Conservation (phyloP, 2,329 filamentous ascomycete species). For the Hirsutella rhossiliensis region DNA sequence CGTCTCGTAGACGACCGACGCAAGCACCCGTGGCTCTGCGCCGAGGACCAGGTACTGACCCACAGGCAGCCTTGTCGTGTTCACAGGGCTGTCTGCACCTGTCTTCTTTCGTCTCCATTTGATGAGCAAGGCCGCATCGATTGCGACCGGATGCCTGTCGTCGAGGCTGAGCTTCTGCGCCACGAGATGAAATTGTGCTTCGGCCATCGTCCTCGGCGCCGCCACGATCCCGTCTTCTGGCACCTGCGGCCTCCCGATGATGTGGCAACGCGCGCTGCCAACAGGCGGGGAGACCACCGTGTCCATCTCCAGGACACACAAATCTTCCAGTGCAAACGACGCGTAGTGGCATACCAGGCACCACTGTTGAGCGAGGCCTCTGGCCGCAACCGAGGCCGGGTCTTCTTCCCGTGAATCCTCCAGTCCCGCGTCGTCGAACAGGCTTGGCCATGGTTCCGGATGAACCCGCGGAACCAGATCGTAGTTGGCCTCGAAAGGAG, state of each 20-base stretch:
- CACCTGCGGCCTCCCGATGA: slow-evolving; percentile 25
- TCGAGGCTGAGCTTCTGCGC: slow-evolving; percentile 70
- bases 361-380: slow-evolving; percentile 72
- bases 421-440: slow-evolving; percentile 55
- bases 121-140: slow-evolving; percentile 66
- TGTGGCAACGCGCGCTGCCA: slow-evolving; percentile 48
- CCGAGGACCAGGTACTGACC: slow-evolving; percentile 72
- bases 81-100: slow-evolving; percentile 24
- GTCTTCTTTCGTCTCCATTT: slow-evolving; percentile 55
- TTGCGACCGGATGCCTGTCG: slow-evolving; percentile 61
- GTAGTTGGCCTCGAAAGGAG: slow-evolving; percentile 86
- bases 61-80: slow-evolving; percentile 59
- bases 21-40: slow-evolving; percentile 76
- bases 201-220: slow-evolving; percentile 54
- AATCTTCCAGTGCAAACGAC: slow-evolving; percentile 65
- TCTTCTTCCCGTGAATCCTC: slow-evolving; percentile 18
- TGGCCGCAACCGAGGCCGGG: slow-evolving; percentile 14
- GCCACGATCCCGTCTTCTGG: slow-evolving; percentile 37
- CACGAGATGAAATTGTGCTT: slow-evolving; percentile 61
- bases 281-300: slow-evolving; percentile 47
- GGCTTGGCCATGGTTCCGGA: slow-evolving; percentile 69
- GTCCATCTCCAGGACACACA: slow-evolving; percentile 51
- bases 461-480: slow-evolving; percentile 74
- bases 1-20: slow-evolving; percentile 34
- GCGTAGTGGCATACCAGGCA: slow-evolving; percentile 59